Base-by-base conservation (phyloP, 2,329 filamentous ascomycete species). In the Aspergillus tubingensis region DNA sequence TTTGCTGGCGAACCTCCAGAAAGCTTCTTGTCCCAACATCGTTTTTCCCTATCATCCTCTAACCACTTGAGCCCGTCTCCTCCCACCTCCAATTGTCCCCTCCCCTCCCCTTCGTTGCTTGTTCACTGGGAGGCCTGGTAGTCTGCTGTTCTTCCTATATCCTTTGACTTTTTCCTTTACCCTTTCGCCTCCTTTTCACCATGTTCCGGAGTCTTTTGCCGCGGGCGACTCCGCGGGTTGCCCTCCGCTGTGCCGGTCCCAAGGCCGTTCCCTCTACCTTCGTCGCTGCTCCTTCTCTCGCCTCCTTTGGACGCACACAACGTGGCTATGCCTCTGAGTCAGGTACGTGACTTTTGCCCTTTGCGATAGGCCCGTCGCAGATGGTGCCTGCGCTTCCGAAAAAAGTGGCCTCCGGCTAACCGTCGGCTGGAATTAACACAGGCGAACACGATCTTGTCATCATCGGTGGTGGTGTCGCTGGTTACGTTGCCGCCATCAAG, bases 401-500 rank as follows among this genome's bases (percentile, higher is more conserved):
- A 55, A 41, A 63, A 19, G 30, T 36, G 32, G 11, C 32, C 36
- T 25, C 25, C 57, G 59, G 67, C 69, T 70, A 60, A 65, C 55
- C 32, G 57, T 23, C 52, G 47, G 52, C 36, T 58, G 43, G 56
- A 39, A 63, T 61, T 58, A 66, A 52, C 62, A 68, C 77, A 92
- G 92, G 93, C 79, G 92, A 97, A 79, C 96, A 96, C 80, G 95
- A 99, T 79, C 85, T 99, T 58, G 90, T 99, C 75, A 93, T 99
- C 80, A 96, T 99, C 75, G 95, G 95, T 74, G 95, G 95, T 78
- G 95, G 95, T 82, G 95, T 98, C 74, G 95, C 94, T 71, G 95
- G 95, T 76, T 99, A 99, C 82, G 95, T 99, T 73, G 94, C 95
- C 68, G 95, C 95, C 72, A 99, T 99, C 85, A 99, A 98, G 84